Base-by-base conservation (phyloP, 345 rosid genomes). In the Anacardium occidentale region DNA sequence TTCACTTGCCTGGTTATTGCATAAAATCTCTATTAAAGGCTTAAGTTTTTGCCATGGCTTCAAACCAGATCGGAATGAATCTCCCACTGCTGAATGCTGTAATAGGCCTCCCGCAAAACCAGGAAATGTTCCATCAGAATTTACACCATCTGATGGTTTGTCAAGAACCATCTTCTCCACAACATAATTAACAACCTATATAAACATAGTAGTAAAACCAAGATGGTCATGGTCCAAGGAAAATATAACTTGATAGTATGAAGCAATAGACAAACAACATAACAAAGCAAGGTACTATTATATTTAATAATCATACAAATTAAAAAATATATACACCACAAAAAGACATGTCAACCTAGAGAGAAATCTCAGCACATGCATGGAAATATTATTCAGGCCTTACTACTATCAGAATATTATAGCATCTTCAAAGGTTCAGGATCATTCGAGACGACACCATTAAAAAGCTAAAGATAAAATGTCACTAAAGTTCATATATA, bases 101-200 rank as follows among this genome's bases (percentile, higher is more conserved):
- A 85, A 63, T 54, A 71, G 91, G 55, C 95, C 97, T 72, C 91
- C 84, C 44, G 77, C 75, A 69, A 75, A 79, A 75, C 89, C 88
- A 68, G 93, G 83, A 76, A 87, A 81, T 20, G 91, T 74, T 75
- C 86, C 92, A 65, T 90, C 97, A 25, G 83, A 29, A 75, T 73
- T 83, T 65, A 45, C 80, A 78, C 79, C 73, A 74, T 93, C 98
- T 77, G 79, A 66, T 10, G 98, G 89, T 74, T 82, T 93, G 81
- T 96, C 99, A 59, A 87, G 85, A 55, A 91, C 85, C 94, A 91
- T 85, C 81, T 96, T 96, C 79, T 96, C 99, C 60, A 88, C 29
- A 6, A 96, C 98, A 83, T 96, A 96, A 83, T 87, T 93, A 62
- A 94, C 88, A 82, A 96, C 99, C 99, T 96, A 78, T 72, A 79